phyloP scores from a whole-genome alignment of 345 rosid genomes.

The Camelina laxa region DNA sequence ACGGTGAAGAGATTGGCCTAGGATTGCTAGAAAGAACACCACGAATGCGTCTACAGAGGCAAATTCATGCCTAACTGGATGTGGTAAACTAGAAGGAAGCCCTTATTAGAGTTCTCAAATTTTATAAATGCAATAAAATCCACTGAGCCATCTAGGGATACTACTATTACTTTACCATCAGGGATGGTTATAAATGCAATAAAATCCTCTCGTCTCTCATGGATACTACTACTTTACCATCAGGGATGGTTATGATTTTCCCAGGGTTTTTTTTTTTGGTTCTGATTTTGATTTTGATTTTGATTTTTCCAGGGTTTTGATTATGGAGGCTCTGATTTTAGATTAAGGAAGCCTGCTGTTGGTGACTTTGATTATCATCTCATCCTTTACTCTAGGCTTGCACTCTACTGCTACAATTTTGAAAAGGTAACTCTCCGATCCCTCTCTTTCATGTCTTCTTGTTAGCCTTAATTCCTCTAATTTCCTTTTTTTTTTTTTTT shows the following conservation, averaged over 20 bases:
- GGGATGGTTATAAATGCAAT: too few species aligned
- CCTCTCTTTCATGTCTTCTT: neutral
- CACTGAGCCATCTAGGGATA: too few species aligned
- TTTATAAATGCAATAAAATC: too few species aligned
- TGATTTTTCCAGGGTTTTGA: constrained; percentile 6
- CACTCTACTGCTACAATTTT: neutral
- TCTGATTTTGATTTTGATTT: too few species aligned
- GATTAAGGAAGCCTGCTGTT: neutral
- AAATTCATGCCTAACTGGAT: too few species aligned
- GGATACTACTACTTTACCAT: neutral
- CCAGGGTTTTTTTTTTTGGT: too few species aligned
- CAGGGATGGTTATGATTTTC: neutral
- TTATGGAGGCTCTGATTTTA: neutral
- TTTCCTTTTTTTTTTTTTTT: neutral
- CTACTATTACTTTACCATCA: too few species aligned
- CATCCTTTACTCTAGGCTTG: neutral
- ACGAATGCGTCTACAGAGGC: too few species aligned
- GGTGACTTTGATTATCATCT: neutral
- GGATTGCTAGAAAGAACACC: too few species aligned
- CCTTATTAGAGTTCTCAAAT: too few species aligned
- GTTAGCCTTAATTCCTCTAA: neutral
- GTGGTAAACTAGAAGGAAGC: too few species aligned
- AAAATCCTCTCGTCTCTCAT: neutral
- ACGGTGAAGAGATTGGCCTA: too few species aligned
- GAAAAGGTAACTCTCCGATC: neutral